These are phyloP conservation scores for Harrya chromipes DNA, from an alignment of 768 basidiomycete species.

Conservation along the genomic window DNA sequence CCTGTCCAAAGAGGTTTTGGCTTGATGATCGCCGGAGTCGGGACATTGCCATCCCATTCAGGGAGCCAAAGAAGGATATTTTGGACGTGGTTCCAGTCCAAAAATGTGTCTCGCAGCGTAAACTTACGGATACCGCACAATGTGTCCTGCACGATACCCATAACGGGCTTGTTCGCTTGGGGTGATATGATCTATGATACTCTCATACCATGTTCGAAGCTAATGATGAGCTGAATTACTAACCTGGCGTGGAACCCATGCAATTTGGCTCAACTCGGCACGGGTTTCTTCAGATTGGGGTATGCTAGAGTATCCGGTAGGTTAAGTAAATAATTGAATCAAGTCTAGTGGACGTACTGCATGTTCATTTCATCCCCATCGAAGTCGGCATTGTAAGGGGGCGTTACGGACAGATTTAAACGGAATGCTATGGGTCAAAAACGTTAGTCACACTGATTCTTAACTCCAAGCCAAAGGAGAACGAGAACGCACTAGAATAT, in stretches of 20 bases:
- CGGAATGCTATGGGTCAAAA: constrained; percentile 70
- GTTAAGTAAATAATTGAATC: constrained; percentile 5
- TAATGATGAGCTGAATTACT: constrained; percentile 7
- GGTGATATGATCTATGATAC: constrained; percentile 87
- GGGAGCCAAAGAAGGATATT: constrained; percentile 98
- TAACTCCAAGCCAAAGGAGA: neutral
- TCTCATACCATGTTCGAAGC: neutral
- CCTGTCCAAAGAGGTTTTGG: constrained; percentile 98
- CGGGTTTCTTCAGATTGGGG: constrained; percentile 98
- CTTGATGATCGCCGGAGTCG: constrained; percentile 91
- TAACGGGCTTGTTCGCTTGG: constrained; percentile 99
- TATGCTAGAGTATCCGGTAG: constrained; percentile 51
- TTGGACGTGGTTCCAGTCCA: constrained; percentile 95
- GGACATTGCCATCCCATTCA: constrained; percentile 93
- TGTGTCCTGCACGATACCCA: constrained; percentile 99
- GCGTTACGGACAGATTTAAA: constrained; percentile 94
- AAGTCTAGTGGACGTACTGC: constrained; percentile 67
- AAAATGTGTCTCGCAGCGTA: constrained; percentile 90
- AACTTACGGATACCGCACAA: constrained; percentile 97
- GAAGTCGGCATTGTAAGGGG: constrained; percentile 99
- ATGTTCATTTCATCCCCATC: constrained; percentile 99
- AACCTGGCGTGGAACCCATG: constrained; percentile 97
- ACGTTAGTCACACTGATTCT: constrained; percentile 18
- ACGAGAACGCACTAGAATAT: constrained; percentile 78
- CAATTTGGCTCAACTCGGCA: constrained; percentile 96